Evolutionary conservation across 352 stramenopile genomes (phyloP), one percentile per base, ranked within the genome.

Genomic region (Phytophthora chlamydospora): DNA sequence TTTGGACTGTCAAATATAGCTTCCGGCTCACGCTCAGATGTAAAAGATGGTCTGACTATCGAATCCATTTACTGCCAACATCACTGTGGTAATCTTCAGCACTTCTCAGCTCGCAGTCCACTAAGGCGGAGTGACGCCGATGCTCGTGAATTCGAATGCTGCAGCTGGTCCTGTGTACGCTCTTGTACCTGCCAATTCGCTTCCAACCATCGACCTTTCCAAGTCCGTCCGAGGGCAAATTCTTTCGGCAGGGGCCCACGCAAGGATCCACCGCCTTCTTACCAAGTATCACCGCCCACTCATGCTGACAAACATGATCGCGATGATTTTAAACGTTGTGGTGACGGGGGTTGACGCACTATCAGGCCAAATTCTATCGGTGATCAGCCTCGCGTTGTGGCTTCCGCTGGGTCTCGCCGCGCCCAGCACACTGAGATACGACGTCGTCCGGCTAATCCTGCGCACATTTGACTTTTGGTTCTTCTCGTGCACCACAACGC

Each of bases 391-490:
- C 11, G 5, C 56, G 1, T 39, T 79, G 0, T 61, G 46, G 17
- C 41, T 76, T 13, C 66, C 62, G 7, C 31, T 76, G 17, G 66
- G 62, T 4, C 41, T 78, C 4, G 66, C 53, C 3, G 65, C 59
- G 39, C 10, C 68, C 4, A 46, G 58, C 6, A 68, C 52, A 0
- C 35, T 79, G 8, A 53, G 74, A 33, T 83, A 68, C 31, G 70
- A 78, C 21, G 47, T 83, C 14, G 58, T 80, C 6, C 60, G 54
- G 4, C 39, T 73, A 9, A 31, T 82, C 4, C 14, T 75, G n/a
- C 29, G 52, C 21, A 79, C 70, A 6, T 78, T 79, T 34, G 70
- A 82, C 40, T 75, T 79, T 27, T 82, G 62, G 70, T 78, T 79
- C 47, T 80, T 81, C 42, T 53, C 61, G 21, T 59, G 61, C 16